Evolutionary conservation across 208 protist genomes (phyloP).

Genomic region (Herpetomonas tarakana): DNA sequence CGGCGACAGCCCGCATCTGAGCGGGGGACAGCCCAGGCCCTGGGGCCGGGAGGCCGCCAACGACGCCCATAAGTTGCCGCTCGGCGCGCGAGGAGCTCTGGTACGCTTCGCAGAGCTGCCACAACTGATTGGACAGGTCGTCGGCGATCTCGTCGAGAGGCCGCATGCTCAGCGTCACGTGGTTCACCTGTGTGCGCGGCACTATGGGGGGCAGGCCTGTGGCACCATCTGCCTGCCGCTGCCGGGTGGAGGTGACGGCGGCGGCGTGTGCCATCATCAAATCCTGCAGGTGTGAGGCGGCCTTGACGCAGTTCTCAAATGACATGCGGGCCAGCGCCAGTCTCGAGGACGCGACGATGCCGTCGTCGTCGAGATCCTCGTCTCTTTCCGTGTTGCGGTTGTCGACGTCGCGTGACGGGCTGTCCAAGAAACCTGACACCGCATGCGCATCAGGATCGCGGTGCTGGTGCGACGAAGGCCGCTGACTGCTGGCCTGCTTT

Average conservation of each 20-base stretch:
- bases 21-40: not conserved
- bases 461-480: no score
- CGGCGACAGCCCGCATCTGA: not conserved
- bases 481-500: not conserved
- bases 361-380: constrained; percentile 16
- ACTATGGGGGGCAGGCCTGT: not conserved
- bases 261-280: constrained; percentile 25
- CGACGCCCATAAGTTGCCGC: constrained; percentile 16
- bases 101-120: constrained; percentile 18
- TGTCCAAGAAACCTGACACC: constrained; percentile 1
- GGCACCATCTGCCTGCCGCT: not conserved
- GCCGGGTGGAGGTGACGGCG: constrained; percentile 9
- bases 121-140: constrained; percentile 31
- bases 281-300: constrained; percentile 25
- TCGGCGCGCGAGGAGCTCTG: constrained; percentile 17
- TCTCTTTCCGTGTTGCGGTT: constrained; percentile 10
- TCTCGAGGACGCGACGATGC: constrained; percentile 17
- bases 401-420: not conserved
- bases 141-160: constrained; percentile 44
- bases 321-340: constrained; percentile 34
- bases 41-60: not conserved
- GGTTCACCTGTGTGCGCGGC: constrained; percentile 23
- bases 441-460: no score
- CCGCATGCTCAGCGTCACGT: constrained; percentile 31
- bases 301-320: constrained; percentile 32